phyloP scores from a whole-genome alignment of 106 monocot species.

The Dendrobium nobile region DNA sequence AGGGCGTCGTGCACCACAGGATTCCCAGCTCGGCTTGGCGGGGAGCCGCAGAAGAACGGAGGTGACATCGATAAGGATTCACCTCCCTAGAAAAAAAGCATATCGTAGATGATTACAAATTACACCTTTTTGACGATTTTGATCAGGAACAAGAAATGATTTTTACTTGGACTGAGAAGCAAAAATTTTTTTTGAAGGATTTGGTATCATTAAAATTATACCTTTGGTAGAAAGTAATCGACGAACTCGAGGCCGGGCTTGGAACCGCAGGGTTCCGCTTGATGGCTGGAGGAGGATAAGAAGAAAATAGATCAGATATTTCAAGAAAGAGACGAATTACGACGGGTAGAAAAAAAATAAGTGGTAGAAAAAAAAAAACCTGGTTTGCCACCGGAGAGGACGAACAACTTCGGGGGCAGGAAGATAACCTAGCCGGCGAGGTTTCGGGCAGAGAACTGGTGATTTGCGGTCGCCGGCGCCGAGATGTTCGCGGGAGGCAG shows the following conservation, averaged over 20 bases:
- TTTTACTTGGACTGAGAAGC: too few relatives aligned
- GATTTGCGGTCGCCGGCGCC: constrained; percentile 12
- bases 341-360: background rate
- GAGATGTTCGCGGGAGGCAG: constrained; percentile 15
- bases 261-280: constrained; percentile 12
- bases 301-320: background rate
- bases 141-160: background rate
- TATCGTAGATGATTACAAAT: background rate
- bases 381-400: constrained; percentile 13
- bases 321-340: background rate
- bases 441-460: constrained; percentile 46
- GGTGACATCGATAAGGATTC: constrained; percentile 20
- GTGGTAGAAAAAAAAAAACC: background rate
- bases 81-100: constrained; percentile 1
- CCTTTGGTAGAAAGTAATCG: constrained; percentile 14
- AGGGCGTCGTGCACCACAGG: constrained; percentile 37
- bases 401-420: constrained; percentile 16
- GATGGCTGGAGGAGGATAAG: background rate
- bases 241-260: constrained; percentile 4
- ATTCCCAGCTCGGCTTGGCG: constrained; percentile 32
- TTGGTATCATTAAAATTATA: background rate
- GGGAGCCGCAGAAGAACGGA: constrained; percentile 43
- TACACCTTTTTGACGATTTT: background rate
- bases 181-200: background rate
- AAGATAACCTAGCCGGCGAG: constrained; percentile 25